A percentile compares a stretch with the other conserved stretches of the same genome.
These are phyloP conservation scores for Incumbomyces lentus DNA, from an alignment of 2,329 filamentous ascomycete genomes.

Conservation along the genomic window DNA sequence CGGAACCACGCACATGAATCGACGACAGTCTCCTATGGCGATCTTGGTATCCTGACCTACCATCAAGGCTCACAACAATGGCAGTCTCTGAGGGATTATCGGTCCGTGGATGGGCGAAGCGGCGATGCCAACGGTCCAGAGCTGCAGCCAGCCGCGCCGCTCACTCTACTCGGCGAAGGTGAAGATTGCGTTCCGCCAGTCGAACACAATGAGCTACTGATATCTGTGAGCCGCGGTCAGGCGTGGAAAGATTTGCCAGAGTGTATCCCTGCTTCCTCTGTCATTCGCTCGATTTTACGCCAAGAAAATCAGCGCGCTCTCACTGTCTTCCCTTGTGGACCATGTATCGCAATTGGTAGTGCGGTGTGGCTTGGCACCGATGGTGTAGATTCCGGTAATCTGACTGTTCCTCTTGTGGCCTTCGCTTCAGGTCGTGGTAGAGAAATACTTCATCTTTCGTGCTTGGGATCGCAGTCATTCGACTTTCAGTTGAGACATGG, in stretches of 20 bases:
- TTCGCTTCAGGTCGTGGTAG: neutral
- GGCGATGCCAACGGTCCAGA: too few species aligned
- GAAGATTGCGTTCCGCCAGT: too few species aligned
- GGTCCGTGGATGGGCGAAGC: too few species aligned
- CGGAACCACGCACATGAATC: conserved; percentile 13
- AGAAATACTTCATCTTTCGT: conserved; percentile 1
- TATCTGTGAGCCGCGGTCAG: too few species aligned
- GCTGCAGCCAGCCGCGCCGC: too few species aligned
- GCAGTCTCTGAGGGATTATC: neutral
- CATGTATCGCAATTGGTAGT: neutral
- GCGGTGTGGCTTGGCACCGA: conserved; percentile 4
- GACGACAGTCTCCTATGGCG: conserved; percentile 14
- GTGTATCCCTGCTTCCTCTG: too few species aligned
- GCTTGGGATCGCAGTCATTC: neutral
- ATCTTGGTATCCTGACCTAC: conserved; percentile 1
- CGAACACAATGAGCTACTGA: too few species aligned
- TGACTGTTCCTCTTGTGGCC: neutral
- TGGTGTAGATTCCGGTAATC: conserved; percentile 2
- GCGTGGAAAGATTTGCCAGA: too few species aligned
- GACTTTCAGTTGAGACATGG: neutral
- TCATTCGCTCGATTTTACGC: too few species aligned
- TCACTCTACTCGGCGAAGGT: too few species aligned
- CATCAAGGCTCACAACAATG: neutral
- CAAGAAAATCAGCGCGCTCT: too few species aligned
- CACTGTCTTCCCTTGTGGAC: too few species aligned